Conservation (phyloP, 208 protist genomes). For the Crithidia expoeki region DNA sequence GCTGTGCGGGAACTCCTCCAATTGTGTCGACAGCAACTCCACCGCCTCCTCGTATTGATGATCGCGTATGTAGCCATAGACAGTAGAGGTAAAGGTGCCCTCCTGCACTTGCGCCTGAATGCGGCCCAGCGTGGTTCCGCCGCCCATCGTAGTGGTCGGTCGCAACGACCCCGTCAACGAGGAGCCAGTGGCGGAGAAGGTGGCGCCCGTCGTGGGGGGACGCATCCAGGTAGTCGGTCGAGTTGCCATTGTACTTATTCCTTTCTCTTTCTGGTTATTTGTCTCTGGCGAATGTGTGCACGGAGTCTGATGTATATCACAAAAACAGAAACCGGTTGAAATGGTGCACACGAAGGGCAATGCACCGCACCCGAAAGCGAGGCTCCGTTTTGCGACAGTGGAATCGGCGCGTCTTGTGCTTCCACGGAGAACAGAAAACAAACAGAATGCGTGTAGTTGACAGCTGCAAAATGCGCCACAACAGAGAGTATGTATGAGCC, state of each 20-base stretch:
- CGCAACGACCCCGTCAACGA: constrained; percentile 51
- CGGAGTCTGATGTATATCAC: no score
- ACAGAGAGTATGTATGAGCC: no score
- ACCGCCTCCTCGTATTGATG: constrained; percentile 94
- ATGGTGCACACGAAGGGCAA: no score
- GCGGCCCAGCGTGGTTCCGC: constrained; percentile 90
- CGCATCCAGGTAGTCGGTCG: constrained; percentile 74
- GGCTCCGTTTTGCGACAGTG: no score
- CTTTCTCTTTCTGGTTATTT: no score
- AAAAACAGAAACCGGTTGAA: no score
- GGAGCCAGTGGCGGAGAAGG: constrained; percentile 41
- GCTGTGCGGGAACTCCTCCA: constrained; percentile 94
- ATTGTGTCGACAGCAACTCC: constrained; percentile 85
- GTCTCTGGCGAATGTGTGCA: no score
- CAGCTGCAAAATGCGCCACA: no score
- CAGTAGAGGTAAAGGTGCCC: constrained; percentile 94
- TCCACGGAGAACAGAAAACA: no score
- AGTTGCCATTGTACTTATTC: constrained; percentile 18
- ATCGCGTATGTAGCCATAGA: constrained; percentile 95
- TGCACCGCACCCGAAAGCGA: no score
- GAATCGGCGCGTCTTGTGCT: no score
- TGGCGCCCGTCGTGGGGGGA: constrained; percentile 40
- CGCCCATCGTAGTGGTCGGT: constrained; percentile 84
- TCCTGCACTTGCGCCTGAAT: constrained; percentile 92
- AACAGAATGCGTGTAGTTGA: no score